Percentiles rank a stretch among this genome's conserved stretches.
Conservation (phyloP, 352 stramenopile genomes). For the Phytophthora syringae region DNA sequence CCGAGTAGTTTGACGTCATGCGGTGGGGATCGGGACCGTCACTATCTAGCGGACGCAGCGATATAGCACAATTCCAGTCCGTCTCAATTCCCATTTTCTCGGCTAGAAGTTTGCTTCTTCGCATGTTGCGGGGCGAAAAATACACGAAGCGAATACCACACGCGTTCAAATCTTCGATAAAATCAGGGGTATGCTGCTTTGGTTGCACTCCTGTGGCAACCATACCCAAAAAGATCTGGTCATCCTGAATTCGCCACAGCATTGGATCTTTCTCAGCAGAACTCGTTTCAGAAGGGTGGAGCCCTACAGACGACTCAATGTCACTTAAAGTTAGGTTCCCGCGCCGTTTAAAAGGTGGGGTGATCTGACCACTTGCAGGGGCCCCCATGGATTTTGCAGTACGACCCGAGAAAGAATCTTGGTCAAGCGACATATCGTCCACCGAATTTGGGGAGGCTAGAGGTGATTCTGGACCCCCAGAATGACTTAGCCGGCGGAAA, state of each 20-base stretch:
- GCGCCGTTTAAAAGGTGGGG: constrained; percentile 31
- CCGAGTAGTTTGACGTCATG: constrained; percentile 98
- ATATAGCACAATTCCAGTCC: constrained; percentile 99
- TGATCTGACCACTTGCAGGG: constrained; percentile 32
- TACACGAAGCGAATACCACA: constrained; percentile 98
- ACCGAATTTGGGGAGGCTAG: constrained; percentile 37
- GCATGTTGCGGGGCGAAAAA: constrained; percentile 99
- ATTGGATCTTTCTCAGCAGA: constrained; percentile 65
- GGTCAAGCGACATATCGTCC: constrained; percentile 31
- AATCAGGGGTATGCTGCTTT: constrained; percentile 93
- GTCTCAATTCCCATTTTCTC: constrained; percentile 99
- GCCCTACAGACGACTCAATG: constrained; percentile 55
- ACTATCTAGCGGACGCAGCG: constrained; percentile 92
- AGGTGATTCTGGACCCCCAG: constrained; percentile 28
- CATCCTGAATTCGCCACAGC: constrained; percentile 90
- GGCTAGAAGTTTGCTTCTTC: constrained; percentile 96
- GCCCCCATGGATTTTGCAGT: constrained; percentile 32
- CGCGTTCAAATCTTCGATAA: constrained; percentile 95
- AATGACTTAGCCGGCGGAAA: constrained; percentile 23
- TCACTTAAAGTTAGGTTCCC: constrained; percentile 48
- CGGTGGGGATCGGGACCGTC: constrained; percentile 93
- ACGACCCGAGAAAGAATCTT: constrained; percentile 12
- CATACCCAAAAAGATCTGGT: constrained; percentile 98
- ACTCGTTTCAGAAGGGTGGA: constrained; percentile 58
- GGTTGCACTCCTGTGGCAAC: constrained; percentile 95